These are phyloP conservation scores for Russula sp. DNA, from an alignment of 768 basidiomycete species.

Conservation along the genomic window DNA sequence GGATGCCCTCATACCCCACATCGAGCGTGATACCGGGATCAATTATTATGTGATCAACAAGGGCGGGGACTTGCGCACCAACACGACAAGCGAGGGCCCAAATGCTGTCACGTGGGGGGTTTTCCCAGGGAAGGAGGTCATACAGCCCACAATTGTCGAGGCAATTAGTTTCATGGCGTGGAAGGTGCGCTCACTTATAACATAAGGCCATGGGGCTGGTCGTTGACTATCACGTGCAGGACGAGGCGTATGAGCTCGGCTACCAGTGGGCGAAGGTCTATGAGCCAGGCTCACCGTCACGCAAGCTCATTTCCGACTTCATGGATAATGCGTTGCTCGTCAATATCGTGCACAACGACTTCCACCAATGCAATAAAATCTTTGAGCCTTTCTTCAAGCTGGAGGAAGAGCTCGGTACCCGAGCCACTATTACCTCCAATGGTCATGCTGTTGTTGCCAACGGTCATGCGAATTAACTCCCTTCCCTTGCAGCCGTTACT, in stretches of 20 bases:
- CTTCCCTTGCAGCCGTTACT: neutral
- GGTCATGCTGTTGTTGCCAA: slow-evolving; percentile 21
- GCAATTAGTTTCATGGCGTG: slow-evolving; percentile 98
- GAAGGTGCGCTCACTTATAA: slow-evolving; percentile 53
- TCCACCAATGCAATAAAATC: slow-evolving; percentile 77
- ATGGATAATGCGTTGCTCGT: slow-evolving; percentile 84
- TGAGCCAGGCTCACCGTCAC: slow-evolving; percentile 66
- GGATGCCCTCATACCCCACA: slow-evolving; percentile 63
- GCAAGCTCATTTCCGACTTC: slow-evolving; percentile 66
- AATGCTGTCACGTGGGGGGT: slow-evolving; percentile 99
- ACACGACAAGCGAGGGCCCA: slow-evolving; percentile 90
- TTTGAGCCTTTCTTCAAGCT: slow-evolving; percentile 82
- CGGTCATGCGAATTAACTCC: slow-evolving; percentile 24
- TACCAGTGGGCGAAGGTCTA: slow-evolving; percentile 88
- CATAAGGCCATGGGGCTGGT: neutral
- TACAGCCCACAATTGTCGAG: slow-evolving; percentile 95
- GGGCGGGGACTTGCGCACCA: slow-evolving; percentile 89
- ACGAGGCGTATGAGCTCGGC: slow-evolving; percentile 92
- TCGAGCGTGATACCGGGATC: slow-evolving; percentile 81
- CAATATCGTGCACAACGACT: slow-evolving; percentile 96
- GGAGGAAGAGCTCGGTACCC: slow-evolving; percentile 51
- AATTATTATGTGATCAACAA: slow-evolving; percentile 99
- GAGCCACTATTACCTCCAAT: slow-evolving; percentile 26
- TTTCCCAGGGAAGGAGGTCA: slow-evolving; percentile 93
- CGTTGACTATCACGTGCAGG: slow-evolving; percentile 39